A percentile compares a stretch with the other conserved stretches of the same genome.
Conservation (phyloP, 1,139 yeast species). For the Protomyces lactucae-debilis region DNA sequence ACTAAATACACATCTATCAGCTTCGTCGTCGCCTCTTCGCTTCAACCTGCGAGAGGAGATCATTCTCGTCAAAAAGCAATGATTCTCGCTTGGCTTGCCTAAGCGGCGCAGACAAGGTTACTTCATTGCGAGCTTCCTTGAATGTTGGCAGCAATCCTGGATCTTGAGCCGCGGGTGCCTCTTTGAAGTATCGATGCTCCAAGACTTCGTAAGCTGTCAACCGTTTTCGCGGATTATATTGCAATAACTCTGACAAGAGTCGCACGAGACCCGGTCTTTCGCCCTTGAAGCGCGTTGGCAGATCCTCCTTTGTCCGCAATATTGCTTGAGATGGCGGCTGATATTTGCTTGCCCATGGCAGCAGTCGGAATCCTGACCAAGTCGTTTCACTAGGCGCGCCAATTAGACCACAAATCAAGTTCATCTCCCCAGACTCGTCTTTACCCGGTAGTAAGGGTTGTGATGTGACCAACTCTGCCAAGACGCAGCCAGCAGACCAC, state of each 20-base stretch:
- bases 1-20: background rate
- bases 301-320: constrained; percentile 18
- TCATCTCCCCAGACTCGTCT: constrained; percentile 52
- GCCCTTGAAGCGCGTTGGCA: constrained; percentile 25
- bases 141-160: constrained; percentile 33
- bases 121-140: constrained; percentile 22
- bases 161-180: constrained; percentile 45
- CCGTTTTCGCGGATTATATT: constrained; percentile 79
- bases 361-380: constrained; percentile 35
- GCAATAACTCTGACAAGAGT: constrained; percentile 59
- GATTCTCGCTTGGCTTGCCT: background rate
- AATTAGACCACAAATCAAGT: constrained; percentile 33
- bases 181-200: constrained; percentile 68
- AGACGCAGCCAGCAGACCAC: constrained; percentile 57
- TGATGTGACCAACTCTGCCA: constrained; percentile 54
- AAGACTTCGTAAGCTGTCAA: constrained; percentile 71
- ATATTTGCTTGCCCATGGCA: constrained; percentile 33
- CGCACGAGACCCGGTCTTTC: constrained; percentile 41
- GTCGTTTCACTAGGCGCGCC: constrained; percentile 33
- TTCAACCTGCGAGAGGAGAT: background rate
- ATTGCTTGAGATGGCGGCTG: constrained; percentile 27
- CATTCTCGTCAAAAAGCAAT: background rate
- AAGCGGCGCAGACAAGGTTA: constrained; percentile 26
- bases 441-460: constrained; percentile 54
- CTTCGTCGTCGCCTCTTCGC: background rate